A percentile compares a stretch with the other conserved stretches of the same genome.
phyloP scores from a whole-genome alignment of 116 monocot species.

The Posidonia oceanica region DNA sequence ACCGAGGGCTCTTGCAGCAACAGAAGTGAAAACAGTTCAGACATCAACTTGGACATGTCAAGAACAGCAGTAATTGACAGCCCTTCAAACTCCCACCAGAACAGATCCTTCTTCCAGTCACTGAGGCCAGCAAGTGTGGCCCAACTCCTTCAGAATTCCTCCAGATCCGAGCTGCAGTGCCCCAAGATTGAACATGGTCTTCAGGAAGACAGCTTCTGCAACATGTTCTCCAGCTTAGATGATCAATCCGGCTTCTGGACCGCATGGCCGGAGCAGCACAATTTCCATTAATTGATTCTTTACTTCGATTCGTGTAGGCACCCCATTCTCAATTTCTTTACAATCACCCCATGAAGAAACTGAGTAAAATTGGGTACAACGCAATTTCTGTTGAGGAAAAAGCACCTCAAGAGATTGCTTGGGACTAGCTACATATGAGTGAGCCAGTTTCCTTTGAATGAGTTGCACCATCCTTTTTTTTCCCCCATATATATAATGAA shows the following conservation, averaged over 20 bases:
- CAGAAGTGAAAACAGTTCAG: conserved; percentile 84
- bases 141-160: conserved; percentile 31
- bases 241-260: conserved; percentile 52
- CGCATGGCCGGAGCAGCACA: conserved; percentile 33
- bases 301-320: neutral
- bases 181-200: conserved; percentile 17
- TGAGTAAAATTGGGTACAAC: too few relatives aligned
- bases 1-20: conserved; percentile 93
- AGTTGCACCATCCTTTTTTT: neutral
- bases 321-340: too few relatives aligned
- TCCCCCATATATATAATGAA: neutral
- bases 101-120: conserved; percentile 42
- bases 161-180: conserved; percentile 23
- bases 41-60: conserved; percentile 62
- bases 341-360: too few relatives aligned
- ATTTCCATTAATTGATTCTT: conserved; percentile 24
- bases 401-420: neutral
- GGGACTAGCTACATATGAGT: neutral
- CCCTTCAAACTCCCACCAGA: conserved; percentile 15
- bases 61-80: conserved; percentile 29
- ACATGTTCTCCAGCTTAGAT: conserved; percentile 63
- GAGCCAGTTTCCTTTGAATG: neutral
- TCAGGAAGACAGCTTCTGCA: conserved; percentile 45
- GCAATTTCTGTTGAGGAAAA: too few relatives aligned
- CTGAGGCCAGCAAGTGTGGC: conserved; percentile 24